Conservation (phyloP, 202 grass and related monocot genomes). For the Cymbopogon flexuosus region DNA sequence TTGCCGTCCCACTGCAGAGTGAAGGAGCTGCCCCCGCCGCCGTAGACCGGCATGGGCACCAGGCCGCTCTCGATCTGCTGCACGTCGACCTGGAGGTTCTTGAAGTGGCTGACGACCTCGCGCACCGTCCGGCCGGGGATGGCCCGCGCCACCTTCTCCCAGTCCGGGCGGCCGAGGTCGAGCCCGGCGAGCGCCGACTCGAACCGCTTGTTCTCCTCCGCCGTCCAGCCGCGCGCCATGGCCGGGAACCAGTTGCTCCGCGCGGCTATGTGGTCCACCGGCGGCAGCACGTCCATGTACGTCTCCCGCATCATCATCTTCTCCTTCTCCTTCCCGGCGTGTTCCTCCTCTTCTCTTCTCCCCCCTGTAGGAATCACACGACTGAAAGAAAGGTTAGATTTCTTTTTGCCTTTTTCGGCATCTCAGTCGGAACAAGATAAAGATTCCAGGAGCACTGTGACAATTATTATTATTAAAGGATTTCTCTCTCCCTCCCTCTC, state of each 20-base stretch:
- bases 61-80: slow-evolving; percentile 68
- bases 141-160: slow-evolving; percentile 61
- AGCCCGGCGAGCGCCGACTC: slow-evolving; percentile 66
- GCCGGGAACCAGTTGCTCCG: slow-evolving; percentile 28
- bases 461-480: background rate
- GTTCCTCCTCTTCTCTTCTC: background rate
- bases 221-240: slow-evolving; percentile 43
- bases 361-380: slow-evolving; percentile 27
- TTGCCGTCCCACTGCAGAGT: slow-evolving; percentile 57
- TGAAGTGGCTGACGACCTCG: slow-evolving; percentile 71
- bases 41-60: slow-evolving; percentile 42
- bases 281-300: slow-evolving; percentile 67
- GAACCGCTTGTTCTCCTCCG: slow-evolving; percentile 89
- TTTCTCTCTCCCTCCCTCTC: background rate
- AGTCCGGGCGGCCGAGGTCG: slow-evolving; percentile 54
- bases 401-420: slow-evolving; percentile 17
- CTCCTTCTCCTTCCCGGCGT: background rate
- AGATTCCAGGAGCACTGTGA: slow-evolving; percentile 30
- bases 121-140: slow-evolving; percentile 63
- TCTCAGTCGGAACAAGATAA: background rate
- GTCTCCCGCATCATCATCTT: slow-evolving; percentile 54
- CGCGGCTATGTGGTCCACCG: slow-evolving; percentile 40
- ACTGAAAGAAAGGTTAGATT: slow-evolving; percentile 7
- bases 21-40: slow-evolving; percentile 26
- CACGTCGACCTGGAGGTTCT: slow-evolving; percentile 63